phyloP scores from a whole-genome alignment of 805 yeast species.

The Candida maris region DNA sequence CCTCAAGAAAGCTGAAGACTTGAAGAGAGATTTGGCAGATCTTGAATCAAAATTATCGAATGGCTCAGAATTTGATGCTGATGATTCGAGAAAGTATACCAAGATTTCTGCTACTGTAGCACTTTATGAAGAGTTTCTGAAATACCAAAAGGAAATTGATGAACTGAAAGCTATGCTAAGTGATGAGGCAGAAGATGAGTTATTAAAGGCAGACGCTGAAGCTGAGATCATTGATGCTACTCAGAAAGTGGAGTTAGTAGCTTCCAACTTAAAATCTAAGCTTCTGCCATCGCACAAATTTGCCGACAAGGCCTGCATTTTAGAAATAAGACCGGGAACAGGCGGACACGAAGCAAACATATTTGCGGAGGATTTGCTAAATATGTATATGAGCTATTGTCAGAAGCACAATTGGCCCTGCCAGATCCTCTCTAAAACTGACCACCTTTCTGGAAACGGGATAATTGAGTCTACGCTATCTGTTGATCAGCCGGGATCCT shows the following conservation, averaged over 20 bases:
- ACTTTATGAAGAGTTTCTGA: constrained; percentile 36
- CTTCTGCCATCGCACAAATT: constrained; percentile 76
- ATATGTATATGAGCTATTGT: constrained; percentile 79
- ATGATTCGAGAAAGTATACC: constrained; percentile 47
- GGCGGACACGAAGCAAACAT: constrained; percentile 94
- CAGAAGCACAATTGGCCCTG: constrained; percentile 62
- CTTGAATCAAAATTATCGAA: constrained; percentile 41
- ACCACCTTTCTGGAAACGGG: constrained; percentile 61
- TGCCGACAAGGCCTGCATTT: constrained; percentile 68
- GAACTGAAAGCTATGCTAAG: constrained; percentile 34
- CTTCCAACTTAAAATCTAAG: constrained; percentile 47
- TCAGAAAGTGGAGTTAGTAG: constrained; percentile 42
- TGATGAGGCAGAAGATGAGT: constrained; percentile 39
- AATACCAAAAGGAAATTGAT: constrained; percentile 28
- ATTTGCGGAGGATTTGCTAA: constrained; percentile 73
- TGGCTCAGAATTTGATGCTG: constrained; percentile 41
- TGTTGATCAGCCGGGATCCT: constrained; percentile 75
- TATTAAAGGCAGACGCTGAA: constrained; percentile 56
- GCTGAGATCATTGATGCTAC: constrained; percentile 46
- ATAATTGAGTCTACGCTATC: constrained; percentile 71
- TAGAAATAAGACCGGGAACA: constrained; percentile 91
- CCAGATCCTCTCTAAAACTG: constrained; percentile 53
- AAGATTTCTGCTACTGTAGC: constrained; percentile 43
- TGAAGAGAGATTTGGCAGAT: constrained; percentile 37
- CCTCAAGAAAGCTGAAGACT: constrained; percentile 41